Evolutionary conservation across 139 green algal genomes (phyloP).

Genomic region (Dunaliella primolecta): DNA sequence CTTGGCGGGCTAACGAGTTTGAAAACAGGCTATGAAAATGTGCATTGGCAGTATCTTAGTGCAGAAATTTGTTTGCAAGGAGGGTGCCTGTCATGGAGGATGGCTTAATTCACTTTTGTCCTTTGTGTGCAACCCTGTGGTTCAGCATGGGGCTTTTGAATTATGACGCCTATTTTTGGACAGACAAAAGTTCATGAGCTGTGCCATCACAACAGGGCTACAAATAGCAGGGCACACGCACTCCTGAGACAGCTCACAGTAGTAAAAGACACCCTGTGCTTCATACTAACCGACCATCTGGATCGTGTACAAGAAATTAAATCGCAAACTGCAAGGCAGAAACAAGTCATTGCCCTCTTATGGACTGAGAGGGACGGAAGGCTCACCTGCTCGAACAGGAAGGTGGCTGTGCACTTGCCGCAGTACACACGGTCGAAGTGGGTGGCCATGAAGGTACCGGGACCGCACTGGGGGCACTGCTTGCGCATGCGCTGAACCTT

Average conservation of each 20-base stretch:
- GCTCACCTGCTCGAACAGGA: conserved; percentile 51
- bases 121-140: background rate
- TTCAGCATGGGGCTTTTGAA: background rate
- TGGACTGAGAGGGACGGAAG: background rate
- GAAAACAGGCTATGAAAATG: background rate
- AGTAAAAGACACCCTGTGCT: background rate
- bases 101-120: no score
- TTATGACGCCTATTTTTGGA: no score
- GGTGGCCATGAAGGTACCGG: conserved; percentile 98
- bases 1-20: background rate
- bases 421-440: conserved; percentile 97
- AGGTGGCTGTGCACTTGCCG: conserved; percentile 86
- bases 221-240: background rate
- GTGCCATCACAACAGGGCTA: background rate
- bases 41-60: background rate
- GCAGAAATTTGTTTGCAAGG: background rate
- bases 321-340: background rate
- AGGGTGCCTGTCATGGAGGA: background rate
- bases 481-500: conserved; percentile 96
- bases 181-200: no score
- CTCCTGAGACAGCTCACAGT: background rate
- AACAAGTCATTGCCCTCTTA: background rate
- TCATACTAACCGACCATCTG: background rate
- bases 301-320: background rate
- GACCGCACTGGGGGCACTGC: conserved; percentile 92